Evolutionary conservation across 179 eudicot species (phyloP).

Genomic region (Spinacia oleracea): DNA sequence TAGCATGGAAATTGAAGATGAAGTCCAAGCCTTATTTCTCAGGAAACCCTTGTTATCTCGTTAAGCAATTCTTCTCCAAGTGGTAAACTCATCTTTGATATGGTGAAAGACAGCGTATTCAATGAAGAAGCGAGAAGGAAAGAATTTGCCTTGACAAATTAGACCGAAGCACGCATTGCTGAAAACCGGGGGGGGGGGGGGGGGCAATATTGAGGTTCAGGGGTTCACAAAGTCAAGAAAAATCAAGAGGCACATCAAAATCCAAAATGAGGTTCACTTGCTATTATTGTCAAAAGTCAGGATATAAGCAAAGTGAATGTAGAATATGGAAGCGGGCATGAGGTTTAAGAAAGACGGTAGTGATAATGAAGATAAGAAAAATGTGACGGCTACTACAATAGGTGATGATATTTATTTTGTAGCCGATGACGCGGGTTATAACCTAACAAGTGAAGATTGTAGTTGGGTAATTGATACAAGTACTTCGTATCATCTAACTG

Average conservation of each 20-base stretch:
- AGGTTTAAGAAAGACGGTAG: neutral
- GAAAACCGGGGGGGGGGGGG: neutral
- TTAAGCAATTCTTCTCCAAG: neutral
- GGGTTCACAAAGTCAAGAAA: neutral
- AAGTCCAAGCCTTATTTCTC: neutral
- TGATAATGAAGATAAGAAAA: neutral
- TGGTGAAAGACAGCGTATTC: constrained; percentile 7
- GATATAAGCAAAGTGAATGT: neutral
- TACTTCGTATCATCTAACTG: neutral
- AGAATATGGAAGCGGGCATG: neutral
- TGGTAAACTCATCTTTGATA: neutral
- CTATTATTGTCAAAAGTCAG: neutral
- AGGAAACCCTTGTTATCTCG: no score
- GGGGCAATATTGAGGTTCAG: no score
- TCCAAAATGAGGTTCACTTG: neutral
- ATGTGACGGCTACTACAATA: neutral
- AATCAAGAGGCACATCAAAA: constrained; percentile 5
- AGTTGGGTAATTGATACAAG: neutral
- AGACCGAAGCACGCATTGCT: neutral
- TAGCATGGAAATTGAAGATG: neutral
- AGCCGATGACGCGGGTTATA: neutral
- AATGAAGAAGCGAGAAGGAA: constrained; percentile 9
- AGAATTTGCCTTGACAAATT: neutral
- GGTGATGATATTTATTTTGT: neutral
- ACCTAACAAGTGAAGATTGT: neutral